These are phyloP conservation scores for Odonthalia washingtoniensis DNA, from an alignment of 31 red algal species.

Conservation along the genomic window DNA sequence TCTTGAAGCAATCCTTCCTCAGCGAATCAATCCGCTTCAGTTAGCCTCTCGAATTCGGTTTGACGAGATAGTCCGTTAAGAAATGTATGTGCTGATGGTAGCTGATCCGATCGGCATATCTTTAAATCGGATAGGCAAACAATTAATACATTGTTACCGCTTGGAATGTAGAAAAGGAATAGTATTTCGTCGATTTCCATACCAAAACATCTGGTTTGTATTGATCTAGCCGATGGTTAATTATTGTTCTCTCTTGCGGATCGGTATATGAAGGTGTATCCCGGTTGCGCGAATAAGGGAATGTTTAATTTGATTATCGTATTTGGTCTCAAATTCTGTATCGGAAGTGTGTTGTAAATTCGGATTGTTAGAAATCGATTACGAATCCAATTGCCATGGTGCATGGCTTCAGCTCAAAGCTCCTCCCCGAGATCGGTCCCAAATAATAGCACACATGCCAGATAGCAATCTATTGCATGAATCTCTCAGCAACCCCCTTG, in stretches of 20 bases:
- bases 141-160: neutral
- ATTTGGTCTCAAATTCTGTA: neutral
- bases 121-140: neutral
- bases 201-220: neutral
- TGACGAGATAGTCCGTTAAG: conserved; percentile 3
- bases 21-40: neutral
- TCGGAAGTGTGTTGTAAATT: neutral
- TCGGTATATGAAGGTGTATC: conserved; percentile 21
- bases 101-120: neutral
- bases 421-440: conserved; percentile 17
- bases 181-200: neutral
- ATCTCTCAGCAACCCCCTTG: conserved; percentile 27
- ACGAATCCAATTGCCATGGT: conserved; percentile 21
- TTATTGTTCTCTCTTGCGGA: neutral
- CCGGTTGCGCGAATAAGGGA: conserved; percentile 3
- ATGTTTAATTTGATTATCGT: neutral
- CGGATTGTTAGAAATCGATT: conserved; percentile 1
- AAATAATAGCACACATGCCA: conserved; percentile 42
- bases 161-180: neutral
- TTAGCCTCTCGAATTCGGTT: neutral
- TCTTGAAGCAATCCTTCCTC: neutral
- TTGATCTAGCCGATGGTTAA: neutral
- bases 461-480: conserved; percentile 27
- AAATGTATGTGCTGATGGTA: neutral
- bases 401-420: conserved; percentile 38